Evolutionary conservation across 768 basidiomycete species (phyloP), one percentile per base, ranked within the genome.

Genomic region (Multifurca ochricompacta): DNA sequence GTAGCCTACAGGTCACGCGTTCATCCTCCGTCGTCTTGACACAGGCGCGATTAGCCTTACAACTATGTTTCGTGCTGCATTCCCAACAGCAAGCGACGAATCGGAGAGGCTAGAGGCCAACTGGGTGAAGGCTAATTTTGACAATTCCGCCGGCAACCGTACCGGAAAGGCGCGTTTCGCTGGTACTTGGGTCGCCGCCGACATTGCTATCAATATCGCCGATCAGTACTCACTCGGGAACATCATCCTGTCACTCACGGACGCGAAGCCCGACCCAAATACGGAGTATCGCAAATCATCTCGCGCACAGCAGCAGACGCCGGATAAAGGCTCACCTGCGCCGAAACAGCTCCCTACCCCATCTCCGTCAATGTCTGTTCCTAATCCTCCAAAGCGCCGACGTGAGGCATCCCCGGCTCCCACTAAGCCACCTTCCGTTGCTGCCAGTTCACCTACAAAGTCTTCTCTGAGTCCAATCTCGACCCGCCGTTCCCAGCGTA

Each of bases 41-140:
- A 95, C 93, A 3, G 85, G 88, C 55, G 91, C 91, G 18, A 80
- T 97, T 70, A 88, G 85, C 59, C 79, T 93, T 9, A 95, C 93
- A 9, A 95, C 93, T 53, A 95, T 97, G 92, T 95, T 89, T 73
- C 88, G 92, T 54, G 92, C 92, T 7, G 91, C 91, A 0, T 97
- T 91, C 68, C 93, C 93, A 9, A 79, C 76, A 35, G 87, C 91
- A 3, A 72, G 74, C 39, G 89, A 92, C 1, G 72, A 76, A 44
- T 82, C 85, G 16, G 93, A 97, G 69, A 84, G 80, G 67, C 71
- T 70, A 11, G 93, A 96, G 68, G 75, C 87, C 37, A 76, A 80
- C 37, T 95, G 90, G 89, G 84, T 93, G 55, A 87, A 85, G 65
- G 81, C 83, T 18, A 78, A 72, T 62, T 88, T 78, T 69, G 89